Percentiles rank a stretch among this genome's conserved stretches.
Conservation (phyloP, 208 protist genomes). For the Polymyxa betae region DNA sequence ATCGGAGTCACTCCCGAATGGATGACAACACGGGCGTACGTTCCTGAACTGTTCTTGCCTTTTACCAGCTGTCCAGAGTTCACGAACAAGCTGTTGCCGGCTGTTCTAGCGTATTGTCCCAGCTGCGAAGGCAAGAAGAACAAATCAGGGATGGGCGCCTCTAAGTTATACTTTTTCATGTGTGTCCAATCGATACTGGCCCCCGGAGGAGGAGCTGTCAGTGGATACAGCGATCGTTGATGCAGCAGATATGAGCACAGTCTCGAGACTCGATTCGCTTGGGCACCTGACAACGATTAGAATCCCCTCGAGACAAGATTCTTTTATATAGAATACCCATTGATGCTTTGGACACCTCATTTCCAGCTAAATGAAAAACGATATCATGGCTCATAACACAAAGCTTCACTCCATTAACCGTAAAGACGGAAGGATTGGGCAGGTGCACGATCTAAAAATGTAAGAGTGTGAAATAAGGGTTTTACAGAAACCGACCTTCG, state of each 20-base stretch:
- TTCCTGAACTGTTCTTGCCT: background rate
- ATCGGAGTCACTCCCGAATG: background rate
- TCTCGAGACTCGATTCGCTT: background rate
- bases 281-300: background rate
- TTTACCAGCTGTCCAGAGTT: conserved; percentile 37
- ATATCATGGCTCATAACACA: background rate
- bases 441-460: background rate
- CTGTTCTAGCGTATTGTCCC: background rate
- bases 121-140: background rate
- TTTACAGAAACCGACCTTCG: background rate
- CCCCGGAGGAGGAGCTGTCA: background rate
- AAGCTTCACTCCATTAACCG: background rate
- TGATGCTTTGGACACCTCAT: background rate
- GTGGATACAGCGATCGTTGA: background rate
- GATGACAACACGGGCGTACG: background rate
- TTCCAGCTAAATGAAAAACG: background rate
- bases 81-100: background rate
- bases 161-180: background rate
- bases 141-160: background rate
- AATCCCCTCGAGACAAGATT: background rate
- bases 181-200: conserved; percentile 9
- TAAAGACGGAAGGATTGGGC: background rate
- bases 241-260: background rate
- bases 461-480: background rate
- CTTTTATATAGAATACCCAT: background rate